Evolutionary conservation across 2,329 filamentous ascomycete genomes (phyloP), one percentile per base, ranked within the genome.

Genomic region (Fusarium pseudograminearum): DNA sequence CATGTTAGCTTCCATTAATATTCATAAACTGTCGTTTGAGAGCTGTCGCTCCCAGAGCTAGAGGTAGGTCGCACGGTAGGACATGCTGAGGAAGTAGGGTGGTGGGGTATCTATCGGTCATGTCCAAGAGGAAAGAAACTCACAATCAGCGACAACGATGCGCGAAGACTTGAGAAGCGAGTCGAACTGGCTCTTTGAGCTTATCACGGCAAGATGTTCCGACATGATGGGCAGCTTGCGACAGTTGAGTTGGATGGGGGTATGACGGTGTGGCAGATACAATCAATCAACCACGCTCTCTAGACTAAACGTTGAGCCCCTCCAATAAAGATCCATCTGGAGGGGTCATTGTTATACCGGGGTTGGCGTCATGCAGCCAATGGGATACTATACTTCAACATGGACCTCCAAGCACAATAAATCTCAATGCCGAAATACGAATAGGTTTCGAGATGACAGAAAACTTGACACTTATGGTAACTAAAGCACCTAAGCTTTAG

Each of bases 131-230:
- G 31, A 33, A 50, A 28, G 24, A 42, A 36, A 85, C 93, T 87
- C 84, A 97, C 94, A 98, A 82, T 97, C 93, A 76, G 91, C 90
- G 57, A 98, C 90, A 42, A 98, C 93, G 63, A 97, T 88, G 71
- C 87, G 89, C 34, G 92, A 94, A 57, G 86, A 89, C 66, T 87
- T 86, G 66, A 97, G 85, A 65, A 96, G 81, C 33, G 83, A 81
- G 73, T 85, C 86, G 75, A 97, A 91, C 76, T 95, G 89, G 74
- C 84, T 83, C 71, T 83, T 81, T 62, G 86, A 87, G 76, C 80
- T 78, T 57, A 81, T 80, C 55, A 67, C 53, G 44, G 79, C 71
- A 22, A 73, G 63, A 38, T 72, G 61, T 52, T 71, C 65, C 31
- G 78, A 74, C 78, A 80, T 80, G 59, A 70, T 74, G 60, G 52